Conservation (phyloP, 345 rosid species). For the Stellera chamaejasme region DNA sequence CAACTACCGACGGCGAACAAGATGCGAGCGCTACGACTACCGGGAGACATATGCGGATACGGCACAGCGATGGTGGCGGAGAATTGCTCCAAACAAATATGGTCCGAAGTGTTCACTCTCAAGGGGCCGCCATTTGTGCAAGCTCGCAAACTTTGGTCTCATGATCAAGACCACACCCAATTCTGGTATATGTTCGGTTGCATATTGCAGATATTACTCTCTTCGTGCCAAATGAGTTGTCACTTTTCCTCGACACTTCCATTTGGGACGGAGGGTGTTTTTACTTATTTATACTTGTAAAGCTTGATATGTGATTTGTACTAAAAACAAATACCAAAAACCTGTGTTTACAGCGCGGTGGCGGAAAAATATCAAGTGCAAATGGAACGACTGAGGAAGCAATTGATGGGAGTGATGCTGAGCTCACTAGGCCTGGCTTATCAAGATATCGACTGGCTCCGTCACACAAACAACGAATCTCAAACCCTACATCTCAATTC, state of each 20-base stretch:
- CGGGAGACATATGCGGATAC: conserved; percentile 50
- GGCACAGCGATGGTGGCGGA: conserved; percentile 50
- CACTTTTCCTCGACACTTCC: no score
- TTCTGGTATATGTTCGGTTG: conserved; percentile 38
- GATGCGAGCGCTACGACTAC: conserved; percentile 38
- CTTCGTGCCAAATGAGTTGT: no score
- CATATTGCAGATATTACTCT: no score
- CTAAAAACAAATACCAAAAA: no score
- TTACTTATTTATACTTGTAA: no score
- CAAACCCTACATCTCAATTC: conserved; percentile 28
- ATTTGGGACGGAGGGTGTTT: no score
- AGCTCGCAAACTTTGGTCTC: conserved; percentile 58
- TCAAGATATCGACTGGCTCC: background rate
- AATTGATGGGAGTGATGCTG: background rate
- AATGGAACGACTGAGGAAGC: background rate
- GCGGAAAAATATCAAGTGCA: conserved; percentile 4
- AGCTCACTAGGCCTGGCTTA: conserved; percentile 2
- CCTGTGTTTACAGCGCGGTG: background rate
- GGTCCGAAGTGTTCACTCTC: conserved; percentile 78
- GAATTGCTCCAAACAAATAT: conserved; percentile 63
- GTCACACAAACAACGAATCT: no score
- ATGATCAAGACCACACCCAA: conserved; percentile 30
- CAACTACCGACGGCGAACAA: conserved; percentile 48
- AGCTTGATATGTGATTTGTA: no score
- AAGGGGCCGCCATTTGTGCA: conserved; percentile 55